Percentiles rank a stretch among this genome's conserved stretches.
These are phyloP conservation scores for Wallacemonas collosoma DNA, from an alignment of 208 protist genomes.

Conservation along the genomic window DNA sequence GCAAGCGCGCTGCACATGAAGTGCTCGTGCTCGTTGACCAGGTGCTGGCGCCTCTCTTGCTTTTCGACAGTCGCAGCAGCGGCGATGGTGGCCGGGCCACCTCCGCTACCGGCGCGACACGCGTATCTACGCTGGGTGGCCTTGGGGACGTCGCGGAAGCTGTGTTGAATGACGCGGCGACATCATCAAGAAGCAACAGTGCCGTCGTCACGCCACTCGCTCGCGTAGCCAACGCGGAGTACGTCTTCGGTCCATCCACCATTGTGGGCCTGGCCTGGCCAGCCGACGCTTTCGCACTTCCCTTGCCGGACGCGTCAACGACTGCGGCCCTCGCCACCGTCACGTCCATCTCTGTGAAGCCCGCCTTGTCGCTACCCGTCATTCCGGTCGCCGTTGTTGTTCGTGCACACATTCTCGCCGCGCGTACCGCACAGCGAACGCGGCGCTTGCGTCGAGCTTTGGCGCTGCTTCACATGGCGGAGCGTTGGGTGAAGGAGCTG, in stretches of 20 bases:
- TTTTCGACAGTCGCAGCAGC: neutral
- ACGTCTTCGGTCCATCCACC: slow-evolving; percentile 31
- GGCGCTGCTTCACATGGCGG: slow-evolving; percentile 36
- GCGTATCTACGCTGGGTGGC: too few relatives aligned
- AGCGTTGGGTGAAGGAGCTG: slow-evolving; percentile 30
- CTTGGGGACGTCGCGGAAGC: too few relatives aligned
- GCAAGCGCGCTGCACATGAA: slow-evolving; percentile 27
- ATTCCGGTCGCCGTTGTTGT: slow-evolving; percentile 51
- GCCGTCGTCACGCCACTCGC: neutral
- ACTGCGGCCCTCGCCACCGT: slow-evolving; percentile 5
- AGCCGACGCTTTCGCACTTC: slow-evolving; percentile 18
- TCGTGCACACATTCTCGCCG: slow-evolving; percentile 42
- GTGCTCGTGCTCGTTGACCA: slow-evolving; percentile 51
- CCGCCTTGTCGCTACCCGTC: slow-evolving; percentile 23
- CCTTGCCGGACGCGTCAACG: slow-evolving; percentile 13
- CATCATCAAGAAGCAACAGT: neutral
- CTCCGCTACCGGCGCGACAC: too few relatives aligned
- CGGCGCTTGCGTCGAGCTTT: slow-evolving; percentile 22
- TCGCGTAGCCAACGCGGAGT: slow-evolving; percentile 8
- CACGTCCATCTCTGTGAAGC: neutral
- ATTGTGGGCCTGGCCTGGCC: slow-evolving; percentile 35
- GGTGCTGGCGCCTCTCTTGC: slow-evolving; percentile 50
- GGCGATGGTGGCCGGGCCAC: neutral
- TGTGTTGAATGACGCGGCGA: too few relatives aligned
- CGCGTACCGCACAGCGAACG: slow-evolving; percentile 22